Percentiles rank a stretch among this genome's conserved stretches.
Conservation (phyloP, 306 rosid genomes). For the Medicago lupulina region DNA sequence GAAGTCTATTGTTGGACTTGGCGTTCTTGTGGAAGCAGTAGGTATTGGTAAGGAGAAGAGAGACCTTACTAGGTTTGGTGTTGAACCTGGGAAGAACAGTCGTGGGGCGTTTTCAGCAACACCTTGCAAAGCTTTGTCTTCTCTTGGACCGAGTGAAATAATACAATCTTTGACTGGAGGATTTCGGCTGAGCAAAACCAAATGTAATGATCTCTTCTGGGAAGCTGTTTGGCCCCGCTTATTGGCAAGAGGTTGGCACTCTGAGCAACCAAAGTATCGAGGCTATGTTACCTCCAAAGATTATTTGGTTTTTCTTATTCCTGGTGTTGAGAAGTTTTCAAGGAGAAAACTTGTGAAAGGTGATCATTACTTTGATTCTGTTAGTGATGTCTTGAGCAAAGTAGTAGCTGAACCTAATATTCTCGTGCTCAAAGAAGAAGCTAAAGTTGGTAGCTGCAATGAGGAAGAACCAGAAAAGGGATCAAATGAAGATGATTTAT, state of each 20-base stretch:
- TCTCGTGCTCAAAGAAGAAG: constrained; percentile 69
- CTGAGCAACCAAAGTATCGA: background rate
- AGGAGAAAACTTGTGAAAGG: constrained; percentile 60
- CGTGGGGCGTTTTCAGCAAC: constrained; percentile 44
- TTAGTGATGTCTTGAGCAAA: constrained; percentile 70
- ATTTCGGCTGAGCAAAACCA: constrained; percentile 66
- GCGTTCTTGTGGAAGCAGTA: constrained; percentile 67
- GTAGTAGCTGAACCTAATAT: constrained; percentile 48
- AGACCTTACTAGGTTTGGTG: constrained; percentile 13
- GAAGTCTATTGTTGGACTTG: constrained; percentile 67
- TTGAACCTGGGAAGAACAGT: constrained; percentile 60
- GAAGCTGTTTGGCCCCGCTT: constrained; percentile 21
- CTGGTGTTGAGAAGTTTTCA: background rate
- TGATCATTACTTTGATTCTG: constrained; percentile 73
- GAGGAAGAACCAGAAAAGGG: constrained; percentile 37
- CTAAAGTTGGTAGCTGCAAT: constrained; percentile 20
- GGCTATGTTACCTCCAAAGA: background rate
- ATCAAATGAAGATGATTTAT: constrained; percentile 36
- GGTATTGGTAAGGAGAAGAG: constrained; percentile 72
- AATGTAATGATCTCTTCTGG: constrained; percentile 76
- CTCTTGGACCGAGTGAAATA: constrained; percentile 40
- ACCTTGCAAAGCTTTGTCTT: constrained; percentile 64
- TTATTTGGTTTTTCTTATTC: background rate
- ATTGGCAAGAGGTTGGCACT: background rate
- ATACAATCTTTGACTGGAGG: constrained; percentile 68